Conservation (phyloP, 164 flowering plant genomes). For the grape (Vitis vinifera) region DNA sequence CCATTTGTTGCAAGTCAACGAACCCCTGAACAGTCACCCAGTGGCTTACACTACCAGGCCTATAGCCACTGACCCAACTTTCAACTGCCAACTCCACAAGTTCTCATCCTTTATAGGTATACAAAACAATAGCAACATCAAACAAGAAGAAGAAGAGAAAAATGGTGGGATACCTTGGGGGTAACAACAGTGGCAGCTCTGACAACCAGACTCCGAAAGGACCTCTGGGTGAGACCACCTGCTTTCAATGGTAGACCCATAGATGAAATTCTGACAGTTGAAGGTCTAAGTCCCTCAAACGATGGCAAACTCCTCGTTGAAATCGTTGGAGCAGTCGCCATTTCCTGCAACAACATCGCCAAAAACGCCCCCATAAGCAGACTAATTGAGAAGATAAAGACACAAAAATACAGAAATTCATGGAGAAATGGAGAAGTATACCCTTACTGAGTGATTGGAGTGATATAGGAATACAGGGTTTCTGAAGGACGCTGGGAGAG, state of each 20-base stretch:
- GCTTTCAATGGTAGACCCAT: constrained; percentile 21
- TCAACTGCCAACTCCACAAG: too few species aligned
- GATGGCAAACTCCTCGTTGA: constrained; percentile 42
- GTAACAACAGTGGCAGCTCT: constrained; percentile 85
- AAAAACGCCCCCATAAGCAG: too few species aligned
- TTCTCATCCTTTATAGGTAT: too few species aligned
- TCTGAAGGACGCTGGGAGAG: too few species aligned
- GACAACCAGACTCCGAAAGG: constrained; percentile 52
- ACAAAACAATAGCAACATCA: background rate
- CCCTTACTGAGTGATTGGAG: too few species aligned
- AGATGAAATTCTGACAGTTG: constrained; percentile 29
- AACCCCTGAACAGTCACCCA: too few species aligned
- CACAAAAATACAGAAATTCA: too few species aligned
- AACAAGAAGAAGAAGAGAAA: background rate
- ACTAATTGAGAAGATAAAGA: too few species aligned
- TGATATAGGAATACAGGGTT: too few species aligned
- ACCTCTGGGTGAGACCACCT: constrained; percentile 28
- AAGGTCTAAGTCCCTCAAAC: constrained; percentile 47
- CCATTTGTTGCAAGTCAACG: too few species aligned
- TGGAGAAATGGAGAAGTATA: too few species aligned
- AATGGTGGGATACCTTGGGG: constrained; percentile 59
- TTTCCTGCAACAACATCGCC: constrained; percentile 12
- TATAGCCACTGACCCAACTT: background rate
- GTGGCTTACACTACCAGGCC: background rate
- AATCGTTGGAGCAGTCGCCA: constrained; percentile 48